A percentile compares a stretch with the other conserved stretches of the same genome.
Conservation (phyloP, 768 basidiomycete genomes). For the Leccinum longicurvipes region DNA sequence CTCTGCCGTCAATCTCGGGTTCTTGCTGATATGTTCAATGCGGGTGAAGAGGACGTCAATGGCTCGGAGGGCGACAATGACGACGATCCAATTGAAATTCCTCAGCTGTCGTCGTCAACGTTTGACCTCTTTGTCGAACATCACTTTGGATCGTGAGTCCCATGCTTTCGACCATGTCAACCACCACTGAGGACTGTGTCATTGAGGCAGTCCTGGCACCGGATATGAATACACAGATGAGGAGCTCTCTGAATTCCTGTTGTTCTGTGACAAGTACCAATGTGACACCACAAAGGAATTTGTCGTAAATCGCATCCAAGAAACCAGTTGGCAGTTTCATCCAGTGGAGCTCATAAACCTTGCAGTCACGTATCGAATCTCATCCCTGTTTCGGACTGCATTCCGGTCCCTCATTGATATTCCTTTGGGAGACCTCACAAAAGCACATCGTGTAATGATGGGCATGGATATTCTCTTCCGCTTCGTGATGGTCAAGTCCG, state of each 20-base stretch:
- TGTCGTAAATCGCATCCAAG: not conserved
- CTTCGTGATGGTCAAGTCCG: not conserved
- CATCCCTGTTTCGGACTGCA: not conserved
- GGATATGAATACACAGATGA: not conserved
- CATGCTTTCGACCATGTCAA: no score
- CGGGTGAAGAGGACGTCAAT: no score
- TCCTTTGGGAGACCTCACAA: not conserved
- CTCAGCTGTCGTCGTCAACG: no score
- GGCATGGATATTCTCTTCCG: not conserved
- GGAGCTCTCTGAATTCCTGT: not conserved
- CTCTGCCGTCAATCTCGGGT: no score
- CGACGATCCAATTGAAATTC: no score
- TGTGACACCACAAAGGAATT: not conserved
- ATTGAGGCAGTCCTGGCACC: no score
- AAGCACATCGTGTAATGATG: not conserved
- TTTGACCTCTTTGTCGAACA: no score
- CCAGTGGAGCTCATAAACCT: not conserved
- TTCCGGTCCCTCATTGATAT: not conserved
- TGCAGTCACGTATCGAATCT: not conserved
- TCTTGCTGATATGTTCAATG: no score
- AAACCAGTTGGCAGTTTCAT: not conserved
- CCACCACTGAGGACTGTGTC: no score
- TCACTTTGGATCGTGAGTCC: no score
- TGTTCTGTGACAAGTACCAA: not conserved
- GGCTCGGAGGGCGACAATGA: no score